Conservation (phyloP, 257 asterid species). For the Solanum pinnatisectum region DNA sequence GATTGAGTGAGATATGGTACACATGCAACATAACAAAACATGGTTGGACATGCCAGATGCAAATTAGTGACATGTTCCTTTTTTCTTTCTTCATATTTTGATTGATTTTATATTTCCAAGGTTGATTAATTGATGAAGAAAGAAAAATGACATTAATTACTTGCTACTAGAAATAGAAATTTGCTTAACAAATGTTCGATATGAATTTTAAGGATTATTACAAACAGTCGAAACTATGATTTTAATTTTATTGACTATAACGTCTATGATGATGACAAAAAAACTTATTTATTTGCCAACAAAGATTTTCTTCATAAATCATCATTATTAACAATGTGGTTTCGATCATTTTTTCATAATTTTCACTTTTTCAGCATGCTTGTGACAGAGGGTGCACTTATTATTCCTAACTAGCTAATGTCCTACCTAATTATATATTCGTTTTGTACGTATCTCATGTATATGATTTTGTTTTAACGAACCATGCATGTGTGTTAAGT, state of each 20-base stretch:
- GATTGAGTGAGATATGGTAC: slow-evolving; percentile 39
- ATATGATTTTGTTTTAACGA: background rate
- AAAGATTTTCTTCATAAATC: no score
- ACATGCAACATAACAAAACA: slow-evolving; percentile 1
- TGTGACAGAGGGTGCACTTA: background rate
- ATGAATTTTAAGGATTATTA: no score
- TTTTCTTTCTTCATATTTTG: no score
- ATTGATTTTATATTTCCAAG: background rate
- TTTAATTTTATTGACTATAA: no score
- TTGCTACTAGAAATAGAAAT: no score
- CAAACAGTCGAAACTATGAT: no score
- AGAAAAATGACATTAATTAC: no score
- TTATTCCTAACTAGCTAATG: background rate
- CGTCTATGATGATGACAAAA: no score
- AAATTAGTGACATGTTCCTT: background rate
- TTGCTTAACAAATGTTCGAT: no score
- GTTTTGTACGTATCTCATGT: background rate
- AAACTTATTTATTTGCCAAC: no score
- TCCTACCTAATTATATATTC: background rate
- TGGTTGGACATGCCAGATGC: background rate
- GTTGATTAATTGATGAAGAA: no score
- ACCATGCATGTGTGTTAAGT: background rate
- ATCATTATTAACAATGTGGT: background rate
- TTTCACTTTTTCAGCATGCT: background rate
- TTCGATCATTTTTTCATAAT: background rate